Conservation (phyloP, 495 filamentous ascomycete genomes). For the Aspergillus diversus region DNA sequence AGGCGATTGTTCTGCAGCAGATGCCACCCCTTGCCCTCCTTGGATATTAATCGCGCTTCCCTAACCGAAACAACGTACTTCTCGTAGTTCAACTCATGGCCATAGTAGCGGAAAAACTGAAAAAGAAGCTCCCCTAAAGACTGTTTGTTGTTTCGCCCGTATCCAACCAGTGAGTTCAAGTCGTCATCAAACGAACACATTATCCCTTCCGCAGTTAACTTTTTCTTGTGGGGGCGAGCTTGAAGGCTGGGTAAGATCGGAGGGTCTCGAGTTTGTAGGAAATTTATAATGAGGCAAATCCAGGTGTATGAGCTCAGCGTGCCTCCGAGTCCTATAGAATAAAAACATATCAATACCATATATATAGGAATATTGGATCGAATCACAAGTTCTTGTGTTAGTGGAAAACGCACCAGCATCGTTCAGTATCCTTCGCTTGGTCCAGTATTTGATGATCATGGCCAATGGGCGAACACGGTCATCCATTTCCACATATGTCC, state of each 20-base stretch:
- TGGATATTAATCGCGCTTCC: slow-evolving; percentile 79
- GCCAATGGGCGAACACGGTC: slow-evolving; percentile 86
- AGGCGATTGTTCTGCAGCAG: slow-evolving; percentile 75
- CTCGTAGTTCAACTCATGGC: slow-evolving; percentile 89
- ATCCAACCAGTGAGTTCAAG: slow-evolving; percentile 68
- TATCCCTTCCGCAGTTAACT: slow-evolving; percentile 59
- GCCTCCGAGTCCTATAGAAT: slow-evolving; percentile 76
- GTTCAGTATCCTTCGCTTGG: slow-evolving; percentile 86
- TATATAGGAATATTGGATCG: neutral
- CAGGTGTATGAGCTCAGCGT: slow-evolving; percentile 99
- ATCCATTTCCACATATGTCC: slow-evolving; percentile 94
- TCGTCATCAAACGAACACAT: slow-evolving; percentile 85
- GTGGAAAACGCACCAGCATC: slow-evolving; percentile 76
- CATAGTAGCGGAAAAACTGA: slow-evolving; percentile 92
- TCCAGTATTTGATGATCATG: slow-evolving; percentile 98
- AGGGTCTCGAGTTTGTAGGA: slow-evolving; percentile 86
- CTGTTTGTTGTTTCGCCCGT: slow-evolving; percentile 80
- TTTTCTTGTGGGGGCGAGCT: slow-evolving; percentile 67
- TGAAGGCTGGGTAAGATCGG: slow-evolving; percentile 89
- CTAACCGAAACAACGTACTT: slow-evolving; percentile 83
- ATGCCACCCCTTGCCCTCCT: slow-evolving; percentile 86
- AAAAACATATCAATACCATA: slow-evolving; percentile 11
- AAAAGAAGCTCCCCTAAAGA: slow-evolving; percentile 83
- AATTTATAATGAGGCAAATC: slow-evolving; percentile 98
- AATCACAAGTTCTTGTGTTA: neutral